phyloP scores from a whole-genome alignment of 2,329 filamentous ascomycete genomes.

The Ophiostoma novo-ulmi region DNA sequence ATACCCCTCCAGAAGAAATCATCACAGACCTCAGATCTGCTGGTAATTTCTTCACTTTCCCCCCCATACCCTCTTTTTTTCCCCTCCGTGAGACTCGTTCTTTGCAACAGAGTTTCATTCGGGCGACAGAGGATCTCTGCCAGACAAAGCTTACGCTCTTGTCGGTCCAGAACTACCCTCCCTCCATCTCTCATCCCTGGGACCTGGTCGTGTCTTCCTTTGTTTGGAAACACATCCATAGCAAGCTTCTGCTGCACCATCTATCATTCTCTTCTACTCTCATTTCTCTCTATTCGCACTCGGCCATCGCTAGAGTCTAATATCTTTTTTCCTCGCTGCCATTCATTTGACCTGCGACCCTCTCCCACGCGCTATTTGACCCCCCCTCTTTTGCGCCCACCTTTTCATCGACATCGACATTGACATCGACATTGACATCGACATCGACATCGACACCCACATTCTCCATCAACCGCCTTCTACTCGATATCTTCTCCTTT shows the following conservation, averaged over 20 bases:
- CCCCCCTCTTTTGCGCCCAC: slow-evolving; percentile 9
- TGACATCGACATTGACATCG: neutral
- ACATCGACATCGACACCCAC: neutral
- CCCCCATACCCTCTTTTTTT: neutral
- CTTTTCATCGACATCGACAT: neutral
- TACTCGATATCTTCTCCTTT: slow-evolving; percentile 18
- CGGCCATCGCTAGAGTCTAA: neutral
- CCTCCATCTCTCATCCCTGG: neutral
- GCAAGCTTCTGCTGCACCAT: neutral
- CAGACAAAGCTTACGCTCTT: slow-evolving; percentile 16
- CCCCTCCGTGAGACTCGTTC: neutral
- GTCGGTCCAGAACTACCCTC: neutral
- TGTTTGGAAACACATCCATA: slow-evolving; percentile 16
- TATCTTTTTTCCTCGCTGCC: neutral
- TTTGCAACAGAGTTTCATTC: slow-evolving; percentile 15
- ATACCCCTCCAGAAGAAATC: slow-evolving; percentile 20
- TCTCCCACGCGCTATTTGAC: neutral
- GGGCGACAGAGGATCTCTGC: slow-evolving; percentile 20
- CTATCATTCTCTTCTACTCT: neutral
- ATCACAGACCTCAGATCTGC: slow-evolving; percentile 27
- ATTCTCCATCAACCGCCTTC: neutral
- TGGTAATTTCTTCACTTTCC: slow-evolving; percentile 24
- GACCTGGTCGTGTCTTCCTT: neutral
- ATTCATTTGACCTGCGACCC: slow-evolving; percentile 13
- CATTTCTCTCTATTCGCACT: neutral